Evolutionary conservation across 257 asterid genomes (phyloP).

Genomic region (Solanum arcanum): DNA sequence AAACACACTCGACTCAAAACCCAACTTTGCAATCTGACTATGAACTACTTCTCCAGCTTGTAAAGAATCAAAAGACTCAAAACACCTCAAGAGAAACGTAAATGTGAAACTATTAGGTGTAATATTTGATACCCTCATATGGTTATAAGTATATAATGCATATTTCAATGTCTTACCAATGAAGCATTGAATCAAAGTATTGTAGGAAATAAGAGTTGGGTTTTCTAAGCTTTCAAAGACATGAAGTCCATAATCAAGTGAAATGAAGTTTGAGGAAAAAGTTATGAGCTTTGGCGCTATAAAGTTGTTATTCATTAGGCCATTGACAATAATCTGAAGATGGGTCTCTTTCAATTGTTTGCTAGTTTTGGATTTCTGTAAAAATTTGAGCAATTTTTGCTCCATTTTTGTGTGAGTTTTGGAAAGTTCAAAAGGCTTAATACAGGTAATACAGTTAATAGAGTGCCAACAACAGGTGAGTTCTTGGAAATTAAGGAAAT

Average conservation of each 20-base stretch:
- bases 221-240: slow-evolving; percentile 8
- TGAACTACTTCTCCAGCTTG: slow-evolving; percentile 22
- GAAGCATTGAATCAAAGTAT: slow-evolving; percentile 39
- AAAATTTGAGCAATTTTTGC: slow-evolving; percentile 10
- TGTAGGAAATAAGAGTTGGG: slow-evolving; percentile 26
- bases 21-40: slow-evolving; percentile 24
- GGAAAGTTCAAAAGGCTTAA: background rate
- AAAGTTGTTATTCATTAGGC: slow-evolving; percentile 23
- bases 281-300: slow-evolving; percentile 28
- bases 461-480: background rate
- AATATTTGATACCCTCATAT: slow-evolving; percentile 22
- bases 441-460: background rate
- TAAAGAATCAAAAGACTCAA: slow-evolving; percentile 22
- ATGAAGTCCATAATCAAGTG: slow-evolving; percentile 19
- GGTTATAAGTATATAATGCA: slow-evolving; percentile 15
- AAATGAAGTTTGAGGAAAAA: slow-evolving; percentile 23
- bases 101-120: slow-evolving; percentile 34
- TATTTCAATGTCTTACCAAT: slow-evolving; percentile 20
- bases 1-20: slow-evolving; percentile 20
- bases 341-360: slow-evolving; percentile 34
- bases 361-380: slow-evolving; percentile 26
- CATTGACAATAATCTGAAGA: slow-evolving; percentile 35
- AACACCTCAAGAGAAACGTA: slow-evolving; percentile 32
- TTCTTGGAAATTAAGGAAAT: background rate
- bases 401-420: slow-evolving; percentile 19